These are phyloP conservation scores for Geotrichum phurueaensis DNA, from an alignment of 1,139 yeast species.

Conservation along the genomic window DNA sequence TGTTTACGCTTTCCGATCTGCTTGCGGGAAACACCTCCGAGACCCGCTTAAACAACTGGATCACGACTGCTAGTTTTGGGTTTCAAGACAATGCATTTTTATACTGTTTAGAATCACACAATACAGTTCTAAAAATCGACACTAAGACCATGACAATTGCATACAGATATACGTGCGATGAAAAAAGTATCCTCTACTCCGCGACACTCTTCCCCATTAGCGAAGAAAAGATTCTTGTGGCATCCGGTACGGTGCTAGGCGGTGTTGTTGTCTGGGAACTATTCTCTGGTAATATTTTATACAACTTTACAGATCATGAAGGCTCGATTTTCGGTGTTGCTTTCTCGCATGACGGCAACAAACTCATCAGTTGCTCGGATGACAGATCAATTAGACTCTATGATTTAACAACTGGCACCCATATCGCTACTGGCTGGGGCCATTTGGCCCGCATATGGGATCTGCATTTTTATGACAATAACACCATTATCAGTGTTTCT, in stretches of 20 bases:
- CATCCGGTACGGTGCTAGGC: constrained; percentile 90
- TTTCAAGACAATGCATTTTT: constrained; percentile 32
- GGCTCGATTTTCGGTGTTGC: constrained; percentile 86
- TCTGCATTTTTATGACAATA: constrained; percentile 48
- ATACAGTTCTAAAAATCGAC: constrained; percentile 52
- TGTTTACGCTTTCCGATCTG: constrained; percentile 25
- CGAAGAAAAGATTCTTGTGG: constrained; percentile 47
- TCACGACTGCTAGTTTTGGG: constrained; percentile 53
- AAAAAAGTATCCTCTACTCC: constrained; percentile 79
- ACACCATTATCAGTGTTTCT: constrained; percentile 56
- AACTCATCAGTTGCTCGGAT: constrained; percentile 79
- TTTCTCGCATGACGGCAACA: constrained; percentile 51
- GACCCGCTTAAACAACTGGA: constrained; percentile 68
- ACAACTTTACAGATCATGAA: constrained; percentile 66
- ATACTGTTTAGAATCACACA: constrained; percentile 69
- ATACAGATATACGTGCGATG: constrained; percentile 50
- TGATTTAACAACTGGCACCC: constrained; percentile 49
- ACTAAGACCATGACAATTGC: constrained; percentile 33
- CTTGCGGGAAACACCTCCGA: constrained; percentile 35
- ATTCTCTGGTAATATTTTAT: constrained; percentile 41
- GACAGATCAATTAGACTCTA: constrained; percentile 83
- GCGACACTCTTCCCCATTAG: constrained; percentile 58
- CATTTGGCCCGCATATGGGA: constrained; percentile 94
- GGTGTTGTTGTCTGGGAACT: constrained; percentile 72
- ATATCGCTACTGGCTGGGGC: constrained; percentile 87